phyloP scores from a whole-genome alignment of 2,329 filamentous ascomycete species.

The Magnaporthiopsis rhizophila region DNA sequence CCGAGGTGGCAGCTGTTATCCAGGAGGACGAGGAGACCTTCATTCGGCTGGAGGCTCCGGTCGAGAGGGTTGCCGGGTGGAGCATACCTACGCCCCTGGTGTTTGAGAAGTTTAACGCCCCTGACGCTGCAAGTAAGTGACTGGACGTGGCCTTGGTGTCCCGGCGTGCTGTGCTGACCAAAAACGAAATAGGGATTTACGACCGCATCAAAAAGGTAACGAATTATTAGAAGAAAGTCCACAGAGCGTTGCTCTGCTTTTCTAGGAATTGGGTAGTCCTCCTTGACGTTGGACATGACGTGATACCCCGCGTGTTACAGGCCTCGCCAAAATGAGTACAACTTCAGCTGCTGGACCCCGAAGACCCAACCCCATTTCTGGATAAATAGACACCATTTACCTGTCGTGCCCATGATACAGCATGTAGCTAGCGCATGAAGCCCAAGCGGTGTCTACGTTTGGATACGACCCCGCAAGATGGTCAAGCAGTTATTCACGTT shows the following conservation, averaged over 20 bases:
- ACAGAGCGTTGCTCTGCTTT: neutral
- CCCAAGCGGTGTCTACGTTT: too few relatives aligned
- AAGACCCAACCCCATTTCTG: too few relatives aligned
- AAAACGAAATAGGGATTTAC: conserved; percentile 50
- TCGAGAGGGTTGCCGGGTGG: conserved; percentile 82
- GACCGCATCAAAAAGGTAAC: conserved; percentile 61
- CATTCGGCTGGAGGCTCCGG: conserved; percentile 73
- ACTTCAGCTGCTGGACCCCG: neutral
- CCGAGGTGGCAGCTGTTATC: conserved; percentile 80
- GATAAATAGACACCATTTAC: too few relatives aligned
- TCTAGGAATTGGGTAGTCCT: neutral
- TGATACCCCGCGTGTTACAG: neutral
- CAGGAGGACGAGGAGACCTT: conserved; percentile 74
- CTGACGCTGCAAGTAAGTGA: conserved; percentile 77
- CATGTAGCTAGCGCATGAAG: too few relatives aligned
- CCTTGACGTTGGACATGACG: neutral
- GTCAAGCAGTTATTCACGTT: too few relatives aligned
- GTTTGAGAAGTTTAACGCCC: conserved; percentile 75
- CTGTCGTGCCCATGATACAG: too few relatives aligned
- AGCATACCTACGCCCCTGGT: conserved; percentile 72
- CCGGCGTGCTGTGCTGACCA: neutral
- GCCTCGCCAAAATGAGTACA: neutral
- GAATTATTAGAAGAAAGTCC: conserved; percentile 42
- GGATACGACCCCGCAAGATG: too few relatives aligned
- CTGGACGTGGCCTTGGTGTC: neutral